Base-by-base conservation (phyloP, 257 asterid species). In the Penstemon newberryi region DNA sequence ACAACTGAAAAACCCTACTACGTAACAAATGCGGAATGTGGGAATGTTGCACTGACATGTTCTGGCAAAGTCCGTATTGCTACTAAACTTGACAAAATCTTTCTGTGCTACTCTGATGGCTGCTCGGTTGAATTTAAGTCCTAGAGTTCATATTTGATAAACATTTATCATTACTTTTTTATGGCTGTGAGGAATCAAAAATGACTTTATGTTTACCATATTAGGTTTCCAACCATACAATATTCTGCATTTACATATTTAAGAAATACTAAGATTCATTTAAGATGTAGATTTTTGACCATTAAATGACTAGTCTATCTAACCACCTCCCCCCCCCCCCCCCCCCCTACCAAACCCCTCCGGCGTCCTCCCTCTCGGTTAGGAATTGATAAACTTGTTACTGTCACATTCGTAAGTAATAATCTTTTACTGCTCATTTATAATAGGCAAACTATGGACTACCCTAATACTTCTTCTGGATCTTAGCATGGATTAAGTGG, bases 1-100 rank as follows among this genome's bases (percentile, higher is more conserved):
- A 61, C n/a, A 65, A 56, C 66, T 40, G 39, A n/a, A 60, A 5
- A 33, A 11, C 52, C 55, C 42, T 25, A 25, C 33, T 37, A 63
- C 50, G 12, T 51, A 19, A 19, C 64, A 51, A 63, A n/a, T 33
- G 4, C 13, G 68, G 9, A 12, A 41, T 56, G 68, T 41, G 58
- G 33, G 43, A 33, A 44, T 60, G 25, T 46, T 4, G 46, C 46
- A 63, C n/a, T 50, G 47, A 33, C n/a, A 46, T n/a, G 40, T 41
- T 19, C 13, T 50, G 6, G 46, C 43, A n/a, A 58, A 65, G 6
- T 46, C 45, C 64, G 66, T 8, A n/a, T 62, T 46, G 39, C 38
- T 33, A 47, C 53, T 9, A 47, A 9, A 47, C 12, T 47, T 47
- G 2, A 7, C 12, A 9, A 3, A 3, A 3, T 49, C n/a, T 49